Percentiles rank a stretch among this genome's conserved stretches.
Conservation (phyloP, 192 early-diverging fungal species). For the Podila horticola region DNA sequence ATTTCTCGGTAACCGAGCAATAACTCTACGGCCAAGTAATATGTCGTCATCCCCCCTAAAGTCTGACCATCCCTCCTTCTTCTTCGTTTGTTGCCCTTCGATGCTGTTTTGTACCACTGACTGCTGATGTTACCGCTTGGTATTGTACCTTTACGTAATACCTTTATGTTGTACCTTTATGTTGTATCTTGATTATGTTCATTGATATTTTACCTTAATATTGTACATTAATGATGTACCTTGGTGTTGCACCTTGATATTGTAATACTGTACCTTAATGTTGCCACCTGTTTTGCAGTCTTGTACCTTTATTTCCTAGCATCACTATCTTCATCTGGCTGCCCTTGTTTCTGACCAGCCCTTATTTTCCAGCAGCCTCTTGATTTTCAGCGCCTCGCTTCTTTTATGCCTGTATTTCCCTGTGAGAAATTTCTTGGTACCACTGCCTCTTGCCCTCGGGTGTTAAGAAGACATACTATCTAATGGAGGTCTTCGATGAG, state of each 20-base stretch:
- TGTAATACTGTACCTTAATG: conserved; percentile 2
- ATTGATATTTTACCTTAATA: conserved; percentile 4
- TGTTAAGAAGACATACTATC: conserved; percentile 8
- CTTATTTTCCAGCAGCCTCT: conserved; percentile 1
- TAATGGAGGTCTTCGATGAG: conserved; percentile 9
- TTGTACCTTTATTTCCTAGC: conserved; percentile 6
- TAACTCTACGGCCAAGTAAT: conserved; percentile 5
- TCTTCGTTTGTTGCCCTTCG: too few species aligned
- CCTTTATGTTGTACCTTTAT: not conserved
- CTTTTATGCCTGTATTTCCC: conserved; percentile 7
- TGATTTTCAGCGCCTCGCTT: conserved; percentile 1
- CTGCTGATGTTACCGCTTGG: too few species aligned
- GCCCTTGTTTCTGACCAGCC: conserved; percentile 7
- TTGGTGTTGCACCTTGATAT: not conserved
- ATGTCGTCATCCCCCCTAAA: not conserved
- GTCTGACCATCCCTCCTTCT: not conserved
- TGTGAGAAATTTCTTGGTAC: conserved; percentile 7
- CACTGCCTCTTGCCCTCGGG: conserved; percentile 1
- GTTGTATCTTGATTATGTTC: conserved; percentile 1
- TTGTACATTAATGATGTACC: conserved; percentile 1
- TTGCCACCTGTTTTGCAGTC: not conserved
- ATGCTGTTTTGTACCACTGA: too few species aligned
- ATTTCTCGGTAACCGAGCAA: conserved; percentile 5
- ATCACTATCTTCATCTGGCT: conserved; percentile 4
- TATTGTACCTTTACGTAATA: conserved; percentile 2